A percentile compares a stretch with the other conserved stretches of the same genome.
phyloP scores from a whole-genome alignment of 2,329 filamentous ascomycete species.

The Metarhizium rileyi region DNA sequence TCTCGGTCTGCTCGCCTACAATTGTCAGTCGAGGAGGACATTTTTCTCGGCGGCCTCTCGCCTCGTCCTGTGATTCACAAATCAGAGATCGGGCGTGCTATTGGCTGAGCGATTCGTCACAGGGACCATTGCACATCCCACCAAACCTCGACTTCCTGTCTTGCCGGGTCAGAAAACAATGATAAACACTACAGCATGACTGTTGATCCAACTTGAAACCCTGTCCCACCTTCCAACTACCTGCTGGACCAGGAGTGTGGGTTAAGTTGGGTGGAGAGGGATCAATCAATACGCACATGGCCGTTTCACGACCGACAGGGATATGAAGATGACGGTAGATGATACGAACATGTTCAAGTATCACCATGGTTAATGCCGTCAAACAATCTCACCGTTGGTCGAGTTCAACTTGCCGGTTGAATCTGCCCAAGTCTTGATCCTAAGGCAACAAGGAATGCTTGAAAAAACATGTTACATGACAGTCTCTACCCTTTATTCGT shows the following conservation, averaged over 20 bases:
- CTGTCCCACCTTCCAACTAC: background rate
- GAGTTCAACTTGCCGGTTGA: background rate
- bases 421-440: background rate
- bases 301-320: constrained; percentile 2
- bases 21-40: constrained; percentile 37
- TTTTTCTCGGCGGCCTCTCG: constrained; percentile 34
- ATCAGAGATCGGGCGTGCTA: constrained; percentile 42
- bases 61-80: constrained; percentile 37
- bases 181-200: background rate
- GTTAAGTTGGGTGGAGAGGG: background rate
- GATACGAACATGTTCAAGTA: background rate
- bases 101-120: constrained; percentile 29
- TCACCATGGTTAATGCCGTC: background rate
- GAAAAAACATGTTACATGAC: background rate
- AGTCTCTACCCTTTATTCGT: background rate
- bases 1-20: constrained; percentile 33
- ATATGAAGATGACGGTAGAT: background rate
- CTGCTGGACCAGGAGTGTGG: background rate
- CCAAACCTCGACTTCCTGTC: constrained; percentile 11
- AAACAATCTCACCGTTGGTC: background rate
- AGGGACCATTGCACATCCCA: background rate
- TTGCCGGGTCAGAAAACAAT: background rate
- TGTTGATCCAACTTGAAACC: background rate
- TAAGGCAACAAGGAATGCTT: background rate
- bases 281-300: background rate